Percentiles rank a stretch among this genome's conserved stretches.
phyloP scores from a whole-genome alignment of 768 basidiomycete species.

The Boletus barrowsii region DNA sequence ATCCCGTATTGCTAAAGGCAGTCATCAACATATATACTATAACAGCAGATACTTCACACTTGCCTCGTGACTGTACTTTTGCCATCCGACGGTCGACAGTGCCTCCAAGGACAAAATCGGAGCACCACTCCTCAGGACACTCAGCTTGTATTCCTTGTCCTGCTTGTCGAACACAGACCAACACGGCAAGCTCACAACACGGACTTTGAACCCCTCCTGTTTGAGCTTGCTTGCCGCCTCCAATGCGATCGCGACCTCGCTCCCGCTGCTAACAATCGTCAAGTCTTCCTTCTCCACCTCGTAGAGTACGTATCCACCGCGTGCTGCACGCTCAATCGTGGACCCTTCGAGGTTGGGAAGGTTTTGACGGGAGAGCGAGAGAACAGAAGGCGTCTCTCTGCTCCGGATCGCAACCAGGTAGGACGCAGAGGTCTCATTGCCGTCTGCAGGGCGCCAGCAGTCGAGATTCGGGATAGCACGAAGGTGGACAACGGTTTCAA shows the following conservation, averaged over 20 bases:
- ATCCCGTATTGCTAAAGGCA: slow-evolving; percentile 63
- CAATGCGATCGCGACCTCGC: slow-evolving; percentile 83
- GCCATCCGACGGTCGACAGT: slow-evolving; percentile 79
- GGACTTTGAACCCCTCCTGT: slow-evolving; percentile 72
- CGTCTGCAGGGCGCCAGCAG: slow-evolving; percentile 92
- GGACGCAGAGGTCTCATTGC: slow-evolving; percentile 95
- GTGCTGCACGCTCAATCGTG: slow-evolving; percentile 75
- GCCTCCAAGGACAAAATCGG: slow-evolving; percentile 91
- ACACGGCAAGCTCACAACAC: slow-evolving; percentile 86
- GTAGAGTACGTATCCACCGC: slow-evolving; percentile 87
- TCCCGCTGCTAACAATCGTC: slow-evolving; percentile 86
- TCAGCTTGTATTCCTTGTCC: slow-evolving; percentile 71
- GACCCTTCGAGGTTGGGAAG: slow-evolving; percentile 90
- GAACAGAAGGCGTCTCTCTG: slow-evolving; percentile 74
- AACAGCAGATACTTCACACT: slow-evolving; percentile 6
- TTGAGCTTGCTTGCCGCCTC: slow-evolving; percentile 83
- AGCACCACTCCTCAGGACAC: slow-evolving; percentile 84
- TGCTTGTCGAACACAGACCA: slow-evolving; percentile 88
- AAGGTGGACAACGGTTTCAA: slow-evolving; percentile 84
- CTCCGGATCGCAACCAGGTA: slow-evolving; percentile 79
- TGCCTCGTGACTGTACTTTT: slow-evolving; percentile 84
- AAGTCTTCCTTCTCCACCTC: slow-evolving; percentile 80
- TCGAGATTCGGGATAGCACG: slow-evolving; percentile 89
- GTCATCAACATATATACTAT: neutral
- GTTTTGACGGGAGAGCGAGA: slow-evolving; percentile 85